Conservation (phyloP, 306 rosid genomes). For the Prinsepia uniflora region DNA sequence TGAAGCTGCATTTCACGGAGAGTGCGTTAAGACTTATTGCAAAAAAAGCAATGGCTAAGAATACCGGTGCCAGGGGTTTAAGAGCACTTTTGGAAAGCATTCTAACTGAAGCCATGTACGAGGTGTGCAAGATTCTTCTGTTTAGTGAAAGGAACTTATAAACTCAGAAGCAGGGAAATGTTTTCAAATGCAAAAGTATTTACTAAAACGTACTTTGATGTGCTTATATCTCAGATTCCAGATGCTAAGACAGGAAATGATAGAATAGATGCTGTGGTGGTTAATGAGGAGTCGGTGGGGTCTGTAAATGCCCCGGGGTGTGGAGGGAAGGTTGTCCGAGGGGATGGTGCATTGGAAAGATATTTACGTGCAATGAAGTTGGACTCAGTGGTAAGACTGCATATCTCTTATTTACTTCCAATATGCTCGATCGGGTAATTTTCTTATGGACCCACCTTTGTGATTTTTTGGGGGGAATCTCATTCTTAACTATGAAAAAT, state of each 20-base stretch:
- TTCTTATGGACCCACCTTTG: slow-evolving; percentile 4
- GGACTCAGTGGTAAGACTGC: slow-evolving; percentile 50
- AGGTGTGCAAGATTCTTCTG: slow-evolving; percentile 42
- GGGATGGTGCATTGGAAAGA: slow-evolving; percentile 67
- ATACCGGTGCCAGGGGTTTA: slow-evolving; percentile 95
- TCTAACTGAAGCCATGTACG: slow-evolving; percentile 91
- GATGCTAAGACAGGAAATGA: slow-evolving; percentile 75
- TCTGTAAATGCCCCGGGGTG: slow-evolving; percentile 46
- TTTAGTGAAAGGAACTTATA: not conserved
- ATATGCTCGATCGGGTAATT: not conserved
- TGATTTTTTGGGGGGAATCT: not conserved
- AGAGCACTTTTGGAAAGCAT: slow-evolving; percentile 78
- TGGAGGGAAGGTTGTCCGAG: slow-evolving; percentile 80
- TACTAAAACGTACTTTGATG: slow-evolving; percentile 8
- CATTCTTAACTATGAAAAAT: not conserved
- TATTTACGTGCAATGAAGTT: slow-evolving; percentile 45
- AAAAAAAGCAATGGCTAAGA: slow-evolving; percentile 81
- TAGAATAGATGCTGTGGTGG: slow-evolving; percentile 74
- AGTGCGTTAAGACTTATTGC: slow-evolving; percentile 74
- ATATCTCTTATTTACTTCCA: too few relatives aligned
- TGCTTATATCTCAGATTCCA: slow-evolving; percentile 59
- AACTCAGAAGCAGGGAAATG: not conserved
- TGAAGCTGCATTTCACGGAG: slow-evolving; percentile 70
- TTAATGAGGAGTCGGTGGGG: slow-evolving; percentile 77
- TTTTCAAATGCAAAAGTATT: slow-evolving; percentile 3